Evolutionary conservation across 345 rosid genomes (phyloP), one percentile per base, ranked within the genome.

Genomic region (Eucalyptus shirleyi): DNA sequence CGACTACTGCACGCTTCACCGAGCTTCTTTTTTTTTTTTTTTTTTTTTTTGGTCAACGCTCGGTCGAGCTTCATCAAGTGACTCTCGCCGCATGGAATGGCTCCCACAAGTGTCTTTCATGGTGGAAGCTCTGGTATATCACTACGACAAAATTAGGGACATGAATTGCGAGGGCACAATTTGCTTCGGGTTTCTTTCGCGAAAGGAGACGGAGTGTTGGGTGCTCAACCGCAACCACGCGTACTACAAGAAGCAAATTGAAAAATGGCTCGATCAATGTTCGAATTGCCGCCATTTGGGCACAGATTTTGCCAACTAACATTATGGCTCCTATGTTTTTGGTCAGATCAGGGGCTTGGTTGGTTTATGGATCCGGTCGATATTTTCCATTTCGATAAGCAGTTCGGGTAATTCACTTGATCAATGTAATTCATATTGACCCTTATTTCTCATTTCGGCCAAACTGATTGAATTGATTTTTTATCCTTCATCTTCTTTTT

Each of bases 81-180:
- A 55, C 12, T 55, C 59, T 1, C 59, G 5, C 26, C 0, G 11
- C 59, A 26, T 55, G 0, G 0, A 55, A 21, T 55, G 59, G 59
- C 59, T 55, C 59, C 24, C 59, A 21, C 59, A 18, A 55, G 26
- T 53, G 59, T 21, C 59, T 21, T 8, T 0, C 59, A 21, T 50
- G 55, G 55, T 50, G 55, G 55, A 50, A 2, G 55, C 55, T 6
- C 21, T 1, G 55, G 55, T 14, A 0, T 1, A 14, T 62, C 32
- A 32, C 0, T 6, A 9, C 72, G 9, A 6, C 18, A 30, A 65
- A 65, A 65, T 65, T 65, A 7, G 37, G 77, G 37, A 65, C 21
- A 8, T 1, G 2, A 9, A 67, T 67, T 67, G 77, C 34, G 40
- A 67, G 10, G 77, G 2, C 3, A 0, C 77, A 0, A n/a, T 1